Percentiles rank a stretch among this genome's conserved stretches.
These are phyloP conservation scores for Coprinellus micaceus DNA, from an alignment of 768 basidiomycete species.

Conservation along the genomic window DNA sequence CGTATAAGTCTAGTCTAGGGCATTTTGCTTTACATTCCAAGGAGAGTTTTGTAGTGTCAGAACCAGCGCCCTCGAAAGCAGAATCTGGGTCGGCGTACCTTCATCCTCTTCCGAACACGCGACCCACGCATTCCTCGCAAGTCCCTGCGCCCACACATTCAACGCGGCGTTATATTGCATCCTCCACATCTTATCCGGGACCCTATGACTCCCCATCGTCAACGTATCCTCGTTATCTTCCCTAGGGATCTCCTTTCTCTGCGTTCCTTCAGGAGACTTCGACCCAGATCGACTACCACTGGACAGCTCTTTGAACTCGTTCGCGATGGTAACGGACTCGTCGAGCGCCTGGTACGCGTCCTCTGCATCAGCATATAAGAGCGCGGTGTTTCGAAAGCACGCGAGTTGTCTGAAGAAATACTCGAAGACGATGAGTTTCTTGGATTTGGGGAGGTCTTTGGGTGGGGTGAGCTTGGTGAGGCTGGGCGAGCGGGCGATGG, in stretches of 20 bases:
- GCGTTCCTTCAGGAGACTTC: no score
- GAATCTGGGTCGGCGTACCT: no score
- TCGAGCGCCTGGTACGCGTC: no score
- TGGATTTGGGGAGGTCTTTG: constrained; percentile 31
- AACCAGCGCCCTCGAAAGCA: no score
- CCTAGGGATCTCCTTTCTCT: no score
- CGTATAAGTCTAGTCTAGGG: constrained; percentile 37
- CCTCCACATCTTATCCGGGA: constrained; percentile 5
- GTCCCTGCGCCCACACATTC: constrained; percentile 42
- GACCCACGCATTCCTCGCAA: constrained; percentile 41
- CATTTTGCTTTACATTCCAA: constrained; percentile 30
- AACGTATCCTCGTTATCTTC: not conserved
- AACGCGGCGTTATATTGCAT: constrained; percentile 29
- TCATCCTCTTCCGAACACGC: constrained; percentile 30
- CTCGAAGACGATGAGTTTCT: constrained; percentile 36
- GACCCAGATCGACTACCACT: no score
- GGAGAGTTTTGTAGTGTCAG: no score
- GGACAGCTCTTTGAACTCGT: no score
- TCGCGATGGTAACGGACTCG: no score
- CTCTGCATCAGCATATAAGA: constrained; percentile 34
- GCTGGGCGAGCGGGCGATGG: constrained; percentile 11
- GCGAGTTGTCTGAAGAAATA: constrained; percentile 44
- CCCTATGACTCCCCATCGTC: not conserved
- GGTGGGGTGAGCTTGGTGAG: constrained; percentile 34
- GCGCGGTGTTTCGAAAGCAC: constrained; percentile 40